Evolutionary conservation across 495 filamentous ascomycete species (phyloP).

Genomic region (Entonaema liquescens): DNA sequence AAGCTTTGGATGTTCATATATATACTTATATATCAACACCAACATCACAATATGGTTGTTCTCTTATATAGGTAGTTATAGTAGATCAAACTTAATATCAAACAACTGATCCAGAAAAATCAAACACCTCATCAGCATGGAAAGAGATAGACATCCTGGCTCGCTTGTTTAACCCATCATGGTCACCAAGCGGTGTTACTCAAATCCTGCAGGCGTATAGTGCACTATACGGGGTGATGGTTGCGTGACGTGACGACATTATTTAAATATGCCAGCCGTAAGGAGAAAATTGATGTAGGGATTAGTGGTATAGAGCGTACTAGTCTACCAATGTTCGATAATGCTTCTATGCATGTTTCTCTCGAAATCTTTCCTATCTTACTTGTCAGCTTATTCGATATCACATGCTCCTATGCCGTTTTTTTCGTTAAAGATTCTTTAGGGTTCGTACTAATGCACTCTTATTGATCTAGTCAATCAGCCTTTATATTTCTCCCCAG

Average conservation of each 20-base stretch:
- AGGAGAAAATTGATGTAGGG: slow-evolving; percentile 16
- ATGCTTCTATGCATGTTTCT: slow-evolving; percentile 41
- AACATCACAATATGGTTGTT: background rate
- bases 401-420: background rate
- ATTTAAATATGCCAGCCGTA: slow-evolving; percentile 10
- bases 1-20: background rate
- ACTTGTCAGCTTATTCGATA: background rate
- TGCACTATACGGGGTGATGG: slow-evolving; percentile 9
- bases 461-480: background rate
- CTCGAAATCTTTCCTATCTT: background rate
- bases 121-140: slow-evolving; percentile 4
- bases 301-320: background rate
- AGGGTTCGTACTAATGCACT: background rate
- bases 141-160: slow-evolving; percentile 17
- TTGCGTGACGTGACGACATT: slow-evolving; percentile 11
- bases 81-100: background rate
- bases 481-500: background rate
- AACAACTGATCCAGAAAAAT: background rate
- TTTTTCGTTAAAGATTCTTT: background rate
- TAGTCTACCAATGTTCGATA: slow-evolving; percentile 16
- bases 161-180: slow-evolving; percentile 2
- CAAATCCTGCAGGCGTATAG: slow-evolving; percentile 27
- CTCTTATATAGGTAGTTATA: background rate
- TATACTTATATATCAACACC: background rate
- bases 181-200: slow-evolving; percentile 12